Evolutionary conservation across 805 yeast species (phyloP).

Genomic region (Candida endomychidarum): DNA sequence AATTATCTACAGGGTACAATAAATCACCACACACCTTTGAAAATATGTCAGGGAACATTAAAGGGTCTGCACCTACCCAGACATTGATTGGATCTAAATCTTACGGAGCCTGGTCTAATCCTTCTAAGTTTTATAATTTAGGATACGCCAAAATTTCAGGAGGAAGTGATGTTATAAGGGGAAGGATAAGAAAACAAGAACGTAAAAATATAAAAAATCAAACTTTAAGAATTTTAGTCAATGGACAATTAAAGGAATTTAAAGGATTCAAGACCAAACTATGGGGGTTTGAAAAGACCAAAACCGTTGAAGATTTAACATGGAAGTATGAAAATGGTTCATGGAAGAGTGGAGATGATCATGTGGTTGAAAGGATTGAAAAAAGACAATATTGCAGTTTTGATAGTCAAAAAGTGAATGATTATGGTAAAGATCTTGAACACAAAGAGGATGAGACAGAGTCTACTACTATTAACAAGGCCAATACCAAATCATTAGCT

Average conservation of each 20-base stretch:
- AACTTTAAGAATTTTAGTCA: slow-evolving; percentile 63
- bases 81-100: slow-evolving; percentile 33
- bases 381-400: slow-evolving; percentile 23
- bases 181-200: slow-evolving; percentile 58
- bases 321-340: slow-evolving; percentile 59
- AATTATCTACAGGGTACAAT: slow-evolving; percentile 26
- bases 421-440: slow-evolving; percentile 22
- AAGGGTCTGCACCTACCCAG: slow-evolving; percentile 31
- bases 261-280: slow-evolving; percentile 72
- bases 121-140: slow-evolving; percentile 22
- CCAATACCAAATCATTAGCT: slow-evolving; percentile 23
- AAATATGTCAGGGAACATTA: slow-evolving; percentile 34
- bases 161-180: slow-evolving; percentile 45
- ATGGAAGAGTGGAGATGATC: slow-evolving; percentile 82
- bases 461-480: slow-evolving; percentile 20
- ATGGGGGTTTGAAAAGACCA: slow-evolving; percentile 86
- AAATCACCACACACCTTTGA: slow-evolving; percentile 36
- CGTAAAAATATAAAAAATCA: slow-evolving; percentile 53
- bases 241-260: slow-evolving; percentile 55
- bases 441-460: slow-evolving; percentile 14
- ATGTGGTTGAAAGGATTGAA: slow-evolving; percentile 60
- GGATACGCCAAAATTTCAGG: slow-evolving; percentile 33
- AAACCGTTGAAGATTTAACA: slow-evolving; percentile 59
- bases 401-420: slow-evolving; percentile 23
- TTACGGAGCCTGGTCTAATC: slow-evolving; percentile 37